These are phyloP conservation scores for Anethum foeniculum DNA, from an alignment of 140 eudicot genomes.

Conservation along the genomic window DNA sequence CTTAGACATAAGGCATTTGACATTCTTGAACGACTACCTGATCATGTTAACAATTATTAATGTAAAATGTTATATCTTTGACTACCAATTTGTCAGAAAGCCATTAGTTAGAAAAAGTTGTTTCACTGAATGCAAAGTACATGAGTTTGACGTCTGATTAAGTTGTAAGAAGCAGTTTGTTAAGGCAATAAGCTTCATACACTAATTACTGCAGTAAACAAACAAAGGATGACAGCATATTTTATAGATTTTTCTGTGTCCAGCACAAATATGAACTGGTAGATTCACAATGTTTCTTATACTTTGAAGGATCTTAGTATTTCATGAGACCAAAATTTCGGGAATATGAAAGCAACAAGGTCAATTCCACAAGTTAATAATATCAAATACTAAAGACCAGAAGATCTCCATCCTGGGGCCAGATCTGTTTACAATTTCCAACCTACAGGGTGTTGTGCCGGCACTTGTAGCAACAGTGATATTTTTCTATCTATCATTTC, in stretches of 20 bases:
- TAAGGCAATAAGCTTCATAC: neutral
- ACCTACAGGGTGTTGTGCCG: neutral
- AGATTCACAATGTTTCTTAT: neutral
- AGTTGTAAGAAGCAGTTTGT: neutral
- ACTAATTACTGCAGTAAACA: neutral
- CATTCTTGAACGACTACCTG: conserved; percentile 9
- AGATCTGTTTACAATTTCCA: neutral
- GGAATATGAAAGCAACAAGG: neutral
- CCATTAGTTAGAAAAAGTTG: neutral
- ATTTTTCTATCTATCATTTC: neutral
- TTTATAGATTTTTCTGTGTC: neutral
- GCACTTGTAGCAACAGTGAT: neutral
- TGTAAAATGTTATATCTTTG: neutral
- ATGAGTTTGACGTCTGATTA: neutral
- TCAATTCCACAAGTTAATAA: neutral
- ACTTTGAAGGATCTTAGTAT: neutral
- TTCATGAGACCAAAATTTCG: neutral
- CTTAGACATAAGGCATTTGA: conserved; percentile 1
- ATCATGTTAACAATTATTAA: neutral
- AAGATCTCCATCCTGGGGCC: neutral
- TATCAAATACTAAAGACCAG: conserved; percentile 2
- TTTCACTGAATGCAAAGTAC: neutral
- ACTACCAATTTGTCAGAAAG: conserved; percentile 12
- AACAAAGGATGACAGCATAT: neutral
- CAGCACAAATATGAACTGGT: neutral